Evolutionary conservation across 73 alveolate genomes (phyloP), one percentile per base, ranked within the genome.

Genomic region (Paramecium sonneborni): DNA sequence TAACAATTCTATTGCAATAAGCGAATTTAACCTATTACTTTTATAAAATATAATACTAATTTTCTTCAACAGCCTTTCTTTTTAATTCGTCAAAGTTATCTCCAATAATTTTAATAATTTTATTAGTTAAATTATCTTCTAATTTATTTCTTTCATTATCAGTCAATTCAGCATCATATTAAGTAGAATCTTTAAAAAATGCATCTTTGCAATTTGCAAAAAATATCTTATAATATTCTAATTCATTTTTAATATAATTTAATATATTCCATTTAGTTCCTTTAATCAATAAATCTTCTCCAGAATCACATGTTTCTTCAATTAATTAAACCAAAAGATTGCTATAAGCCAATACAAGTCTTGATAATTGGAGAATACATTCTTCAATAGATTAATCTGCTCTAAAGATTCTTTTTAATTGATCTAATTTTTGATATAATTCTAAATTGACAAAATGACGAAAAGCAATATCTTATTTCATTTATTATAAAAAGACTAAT

Each of bases 231-330:
- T 76, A 76, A 76, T 76, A 76, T 76, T 76, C 88, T 76, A 34
- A 39, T 76, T 76, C 88, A 24, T 76, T 76, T 41, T 76, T 76
- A 14, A 39, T 21, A 39, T 76, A 24, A 28, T 76, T 76, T 20
- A 76, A 18, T n/a, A 76, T 76, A 76, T 76, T 76, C 88, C 88
- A 76, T 76, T 76, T 76, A 2, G 88, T 76, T 1, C 88, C 88
- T 41, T 76, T 76, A 8, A 76, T 76, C 5, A 76, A 57, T 20
- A 38, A 14, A 32, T 39, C 88, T 23, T 76, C 88, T 14, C 70
- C 88, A 24, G 62, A 32, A 41, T 76, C 69, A 39, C 88, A 76
- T 6, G 46, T 39, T 38, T 76, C 88, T 37, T 35, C 46, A 21
- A 76, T 39, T 20, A 38, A 38, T 37, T 76, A 18, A 11, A 76